Percentiles rank a stretch among this genome's conserved stretches.
Evolutionary conservation across 805 yeast species (phyloP).

Genomic region (Saturnispora silvae): DNA sequence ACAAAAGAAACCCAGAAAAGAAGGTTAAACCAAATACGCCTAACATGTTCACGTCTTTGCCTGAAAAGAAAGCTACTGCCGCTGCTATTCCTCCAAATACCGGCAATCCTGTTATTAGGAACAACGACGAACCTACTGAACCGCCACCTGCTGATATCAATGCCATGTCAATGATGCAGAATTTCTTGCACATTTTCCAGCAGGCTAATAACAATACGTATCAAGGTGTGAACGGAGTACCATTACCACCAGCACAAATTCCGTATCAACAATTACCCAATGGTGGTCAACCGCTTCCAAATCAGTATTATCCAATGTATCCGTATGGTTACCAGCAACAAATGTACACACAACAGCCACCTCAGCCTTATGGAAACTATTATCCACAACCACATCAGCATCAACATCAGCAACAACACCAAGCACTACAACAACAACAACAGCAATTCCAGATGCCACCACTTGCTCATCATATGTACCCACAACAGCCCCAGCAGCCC

Average conservation of each 20-base stretch:
- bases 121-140: not conserved
- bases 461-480: constrained; percentile 6
- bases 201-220: constrained; percentile 6
- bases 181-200: constrained; percentile 11
- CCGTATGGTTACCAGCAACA: too few relatives aligned
- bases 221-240: too few relatives aligned
- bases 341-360: not conserved
- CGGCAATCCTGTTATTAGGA: not conserved
- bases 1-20: constrained; percentile 2
- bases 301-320: too few relatives aligned
- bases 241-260: not conserved
- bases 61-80: constrained; percentile 7
- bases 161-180: constrained; percentile 10
- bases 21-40: constrained; percentile 8
- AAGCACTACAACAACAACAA: constrained; percentile 14
- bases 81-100: constrained; percentile 15
- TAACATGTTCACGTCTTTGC: constrained; percentile 11
- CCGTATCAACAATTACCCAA: not conserved
- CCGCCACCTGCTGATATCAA: not conserved
- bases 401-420: not conserved
- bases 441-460: constrained; percentile 11
- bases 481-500: constrained; percentile 4
- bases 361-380: constrained; percentile 12
- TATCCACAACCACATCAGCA: constrained; percentile 9
- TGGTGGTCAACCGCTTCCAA: too few relatives aligned